Evolutionary conservation across 2,329 filamentous ascomycete genomes (phyloP).

Genomic region (Nemania sp.): DNA sequence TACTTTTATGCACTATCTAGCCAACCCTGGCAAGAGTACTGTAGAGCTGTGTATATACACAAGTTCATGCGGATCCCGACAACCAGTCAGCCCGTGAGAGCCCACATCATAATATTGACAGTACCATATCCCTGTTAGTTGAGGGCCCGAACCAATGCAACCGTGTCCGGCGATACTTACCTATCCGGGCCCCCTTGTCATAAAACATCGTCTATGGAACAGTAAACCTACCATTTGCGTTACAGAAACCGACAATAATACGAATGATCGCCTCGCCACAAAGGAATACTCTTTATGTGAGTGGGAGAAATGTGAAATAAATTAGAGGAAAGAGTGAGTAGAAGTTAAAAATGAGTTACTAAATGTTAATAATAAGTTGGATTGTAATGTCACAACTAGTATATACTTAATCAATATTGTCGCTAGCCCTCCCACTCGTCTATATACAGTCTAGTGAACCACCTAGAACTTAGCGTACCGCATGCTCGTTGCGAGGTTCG

Average conservation of each 20-base stretch:
- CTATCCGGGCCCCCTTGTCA: too few species aligned
- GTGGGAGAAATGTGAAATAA: neutral
- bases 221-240: conserved; percentile 6
- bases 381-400: conserved; percentile 16
- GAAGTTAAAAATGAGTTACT: neutral
- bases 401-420: conserved; percentile 22
- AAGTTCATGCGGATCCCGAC: conserved; percentile 1
- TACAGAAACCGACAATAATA: too few species aligned
- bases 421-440: conserved; percentile 16
- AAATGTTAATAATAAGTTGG: conserved; percentile 15
- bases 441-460: conserved; percentile 25
- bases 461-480: conserved; percentile 2
- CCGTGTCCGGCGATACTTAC: too few species aligned
- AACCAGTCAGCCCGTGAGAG: too few species aligned
- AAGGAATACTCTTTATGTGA: too few species aligned
- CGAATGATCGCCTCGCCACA: too few species aligned
- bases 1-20: too few species aligned
- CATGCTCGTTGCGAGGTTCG: conserved; percentile 19
- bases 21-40: too few species aligned
- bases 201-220: too few species aligned
- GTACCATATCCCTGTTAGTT: neutral
- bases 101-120: conserved; percentile 5
- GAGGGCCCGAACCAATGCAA: neutral
- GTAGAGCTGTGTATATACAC: too few species aligned
- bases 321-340: neutral